Percentiles rank a stretch among this genome's conserved stretches.
phyloP scores from a whole-genome alignment of 1,284 basidiomycete species.

The Microbotryomycetes sp. region DNA sequence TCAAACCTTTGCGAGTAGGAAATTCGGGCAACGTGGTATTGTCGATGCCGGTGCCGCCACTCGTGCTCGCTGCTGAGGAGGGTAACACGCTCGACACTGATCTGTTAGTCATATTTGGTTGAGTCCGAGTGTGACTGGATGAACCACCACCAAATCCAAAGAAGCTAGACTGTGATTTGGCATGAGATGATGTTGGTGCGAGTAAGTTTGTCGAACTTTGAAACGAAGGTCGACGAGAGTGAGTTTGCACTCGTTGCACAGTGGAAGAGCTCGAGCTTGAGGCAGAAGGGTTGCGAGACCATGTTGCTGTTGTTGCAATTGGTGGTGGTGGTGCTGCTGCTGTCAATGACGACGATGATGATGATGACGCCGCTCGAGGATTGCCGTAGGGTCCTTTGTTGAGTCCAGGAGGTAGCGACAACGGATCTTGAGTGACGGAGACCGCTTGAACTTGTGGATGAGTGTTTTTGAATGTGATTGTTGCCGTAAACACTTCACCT shows the following conservation, averaged over 20 bases:
- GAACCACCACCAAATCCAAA: not conserved
- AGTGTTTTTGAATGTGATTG: constrained; percentile 80
- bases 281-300: not conserved
- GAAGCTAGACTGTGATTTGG: not conserved
- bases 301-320: not conserved
- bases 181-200: not conserved
- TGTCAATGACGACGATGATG: not conserved
- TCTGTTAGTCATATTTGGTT: not conserved
- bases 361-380: no score
- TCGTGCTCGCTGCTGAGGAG: not conserved
- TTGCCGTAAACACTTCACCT: constrained; percentile 76
- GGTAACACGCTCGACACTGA: not conserved
- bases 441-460: no score
- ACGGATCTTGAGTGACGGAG: not conserved
- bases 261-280: not conserved
- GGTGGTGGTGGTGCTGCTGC: not conserved
- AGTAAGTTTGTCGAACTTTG: not conserved
- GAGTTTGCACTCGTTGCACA: not conserved
- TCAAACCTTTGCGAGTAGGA: constrained; percentile 31
- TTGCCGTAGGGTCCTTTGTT: not conserved
- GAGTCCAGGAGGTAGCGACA: not conserved
- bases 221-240: not conserved
- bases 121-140: not conserved
- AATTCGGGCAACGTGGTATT: not conserved
- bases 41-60: no score